Percentiles rank a stretch among this genome's conserved stretches.
Conservation (phyloP, 768 basidiomycete genomes). For the Tylopilus balloui region DNA sequence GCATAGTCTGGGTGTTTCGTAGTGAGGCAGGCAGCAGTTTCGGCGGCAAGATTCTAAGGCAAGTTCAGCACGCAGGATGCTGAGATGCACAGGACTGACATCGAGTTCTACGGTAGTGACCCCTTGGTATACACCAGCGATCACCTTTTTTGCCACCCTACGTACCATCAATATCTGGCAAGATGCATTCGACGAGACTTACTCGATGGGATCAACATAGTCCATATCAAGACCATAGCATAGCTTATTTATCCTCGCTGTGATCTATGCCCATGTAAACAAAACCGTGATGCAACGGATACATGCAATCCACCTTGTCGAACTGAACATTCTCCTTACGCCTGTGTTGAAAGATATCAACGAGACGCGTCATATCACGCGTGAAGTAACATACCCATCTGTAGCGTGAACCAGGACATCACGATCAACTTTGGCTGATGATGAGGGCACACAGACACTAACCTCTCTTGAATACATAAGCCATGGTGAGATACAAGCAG, state of each 20-base stretch:
- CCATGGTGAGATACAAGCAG: conserved; percentile 31
- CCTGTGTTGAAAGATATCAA: conserved; percentile 31
- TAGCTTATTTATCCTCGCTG: conserved; percentile 80
- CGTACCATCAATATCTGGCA: conserved; percentile 4
- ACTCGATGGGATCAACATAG: conserved; percentile 91
- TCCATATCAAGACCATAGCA: conserved; percentile 94
- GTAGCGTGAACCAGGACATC: conserved; percentile 6
- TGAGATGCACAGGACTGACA: conserved; percentile 43
- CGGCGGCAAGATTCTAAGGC: conserved; percentile 84
- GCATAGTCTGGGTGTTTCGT: conserved; percentile 98
- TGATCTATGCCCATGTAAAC: conserved; percentile 53
- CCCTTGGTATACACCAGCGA: conserved; percentile 88
- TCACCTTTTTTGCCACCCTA: conserved; percentile 89
- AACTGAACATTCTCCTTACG: conserved; percentile 92
- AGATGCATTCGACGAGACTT: background rate
- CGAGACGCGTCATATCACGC: conserved; percentile 24
- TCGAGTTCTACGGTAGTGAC: conserved; percentile 98
- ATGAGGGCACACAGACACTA: conserved; percentile 13
- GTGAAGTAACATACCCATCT: conserved; percentile 43
- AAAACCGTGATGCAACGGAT: conserved; percentile 12
- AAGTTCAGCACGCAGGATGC: conserved; percentile 3
- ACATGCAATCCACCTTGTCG: conserved; percentile 63
- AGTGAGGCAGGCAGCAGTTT: conserved; percentile 96
- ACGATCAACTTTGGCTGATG: conserved; percentile 7
- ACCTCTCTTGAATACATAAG: conserved; percentile 59